Evolutionary conservation across 2,329 filamentous ascomycete genomes (phyloP), one percentile per base, ranked within the genome.

Genomic region (Botrytis aclada): DNA sequence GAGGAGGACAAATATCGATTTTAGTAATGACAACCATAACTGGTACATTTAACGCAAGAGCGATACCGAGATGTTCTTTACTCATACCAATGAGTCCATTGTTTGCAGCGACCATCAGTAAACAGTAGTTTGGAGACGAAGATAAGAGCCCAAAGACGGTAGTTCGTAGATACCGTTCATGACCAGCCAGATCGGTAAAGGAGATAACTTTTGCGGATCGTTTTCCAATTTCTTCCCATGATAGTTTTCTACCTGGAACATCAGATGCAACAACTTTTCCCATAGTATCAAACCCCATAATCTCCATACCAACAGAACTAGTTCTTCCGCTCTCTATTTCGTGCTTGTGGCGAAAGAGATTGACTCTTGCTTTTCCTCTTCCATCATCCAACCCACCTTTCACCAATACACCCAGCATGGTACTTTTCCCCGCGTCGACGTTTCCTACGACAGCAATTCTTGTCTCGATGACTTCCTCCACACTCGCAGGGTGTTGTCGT

Each of bases 1-100:
- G 93, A 2, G 95, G 94, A 34, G 96, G 96, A 82, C 96, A 98
- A 72, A 98, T 98, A 81, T 98, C 96, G 76, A 98, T 97, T 85
- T 98, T 99, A 82, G 95, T 99, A 75, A 98, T 90, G 76, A 98
- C 91, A 5, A 98, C 95, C 93, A 99, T 97, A 78, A 99, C 94
- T 0, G 96, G 96, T 18, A 99, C 95, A 80, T 98, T 98, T 69
- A 99, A 86, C 0, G 96, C 95, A 45, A 98, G 85, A 0, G 96
- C 95, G 76, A 99, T 97, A 25, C 96, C 96, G 6, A 99, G 85
- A 82, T 99, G 96, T 84, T 99, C 96, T 86, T 97, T 97, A 83
- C 93, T 97, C 96, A 98, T 99, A 32, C 96, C 96, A 64, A 98
- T 93, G 63, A 99, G 85, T 5, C 96, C 96, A 80, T 99, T 98